Evolutionary conservation across 805 yeast genomes (phyloP).

Genomic region (Yarrowia sp.): DNA sequence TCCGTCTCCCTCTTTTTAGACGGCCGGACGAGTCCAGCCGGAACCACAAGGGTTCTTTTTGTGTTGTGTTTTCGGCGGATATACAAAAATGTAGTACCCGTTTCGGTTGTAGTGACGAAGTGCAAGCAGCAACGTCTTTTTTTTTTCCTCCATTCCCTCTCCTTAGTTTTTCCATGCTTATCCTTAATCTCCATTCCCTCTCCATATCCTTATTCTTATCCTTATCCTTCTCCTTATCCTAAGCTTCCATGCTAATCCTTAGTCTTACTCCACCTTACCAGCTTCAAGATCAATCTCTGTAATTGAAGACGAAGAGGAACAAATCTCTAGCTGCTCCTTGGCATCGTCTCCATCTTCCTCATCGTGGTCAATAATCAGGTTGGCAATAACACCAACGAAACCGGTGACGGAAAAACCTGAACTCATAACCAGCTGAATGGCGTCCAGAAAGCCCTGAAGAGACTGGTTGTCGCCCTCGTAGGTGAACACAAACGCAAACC

Average conservation of each 20-base stretch:
- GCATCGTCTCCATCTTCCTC: slow-evolving; percentile 31
- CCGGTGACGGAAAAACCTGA: slow-evolving; percentile 73
- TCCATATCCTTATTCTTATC: too few species aligned
- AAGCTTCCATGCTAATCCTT: too few species aligned
- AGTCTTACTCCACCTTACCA: neutral
- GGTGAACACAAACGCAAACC: slow-evolving; percentile 65
- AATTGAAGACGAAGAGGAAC: neutral
- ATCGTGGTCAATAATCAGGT: slow-evolving; percentile 61
- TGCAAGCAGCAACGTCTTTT: neutral
- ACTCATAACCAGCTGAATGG: slow-evolving; percentile 65
- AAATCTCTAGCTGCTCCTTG: neutral
- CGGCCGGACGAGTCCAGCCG: neutral
- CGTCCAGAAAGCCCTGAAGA: slow-evolving; percentile 60
- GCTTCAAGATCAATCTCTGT: slow-evolving; percentile 6
- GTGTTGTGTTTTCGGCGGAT: neutral
- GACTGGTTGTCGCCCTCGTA: slow-evolving; percentile 59
- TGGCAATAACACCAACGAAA: slow-evolving; percentile 57
- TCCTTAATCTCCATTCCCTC: too few species aligned
- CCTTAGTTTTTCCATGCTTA: too few species aligned
- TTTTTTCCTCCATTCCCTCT: too few species aligned
- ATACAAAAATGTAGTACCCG: neutral
- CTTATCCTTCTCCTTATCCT: too few species aligned
- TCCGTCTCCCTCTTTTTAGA: neutral
- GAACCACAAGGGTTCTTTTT: neutral
- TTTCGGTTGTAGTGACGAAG: neutral